Conservation (phyloP, 2,329 filamentous ascomycete species). For the Colletotrichum paranaense region DNA sequence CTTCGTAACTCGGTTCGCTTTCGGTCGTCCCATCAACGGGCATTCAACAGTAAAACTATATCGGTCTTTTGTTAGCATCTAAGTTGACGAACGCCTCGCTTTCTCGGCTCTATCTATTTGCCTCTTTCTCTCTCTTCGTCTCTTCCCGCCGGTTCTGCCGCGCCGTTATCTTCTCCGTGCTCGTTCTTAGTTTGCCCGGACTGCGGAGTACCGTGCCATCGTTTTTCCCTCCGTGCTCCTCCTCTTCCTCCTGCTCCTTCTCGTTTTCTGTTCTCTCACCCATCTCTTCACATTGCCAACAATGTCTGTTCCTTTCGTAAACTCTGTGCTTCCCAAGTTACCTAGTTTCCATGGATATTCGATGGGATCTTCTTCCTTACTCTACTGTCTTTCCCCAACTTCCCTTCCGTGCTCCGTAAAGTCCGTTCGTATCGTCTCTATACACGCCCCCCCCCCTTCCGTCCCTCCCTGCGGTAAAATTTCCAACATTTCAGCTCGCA, state of each 20-base stretch:
- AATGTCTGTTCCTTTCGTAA: background rate
- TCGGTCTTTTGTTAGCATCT: background rate
- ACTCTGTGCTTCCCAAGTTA: background rate
- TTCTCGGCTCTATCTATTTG: too few relatives aligned
- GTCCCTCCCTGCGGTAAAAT: background rate
- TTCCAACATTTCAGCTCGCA: background rate
- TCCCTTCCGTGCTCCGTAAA: slow-evolving; percentile 12
- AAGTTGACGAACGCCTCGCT: background rate
- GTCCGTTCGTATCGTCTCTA: slow-evolving; percentile 1
- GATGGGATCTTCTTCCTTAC: too few relatives aligned
- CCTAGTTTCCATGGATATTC: background rate
- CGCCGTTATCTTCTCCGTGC: too few relatives aligned
- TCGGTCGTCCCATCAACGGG: slow-evolving; percentile 35
- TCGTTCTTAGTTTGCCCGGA: too few relatives aligned
- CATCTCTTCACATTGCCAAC: background rate
- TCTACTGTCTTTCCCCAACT: background rate
- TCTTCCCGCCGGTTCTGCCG: too few relatives aligned
- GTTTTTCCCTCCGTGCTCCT: background rate
- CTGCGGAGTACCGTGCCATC: too few relatives aligned
- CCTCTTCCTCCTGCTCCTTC: background rate
- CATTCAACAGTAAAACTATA: slow-evolving; percentile 1
- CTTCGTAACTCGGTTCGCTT: slow-evolving; percentile 4
- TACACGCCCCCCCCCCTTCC: background rate
- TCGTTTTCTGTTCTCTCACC: background rate
- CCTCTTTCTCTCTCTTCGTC: too few relatives aligned